These are phyloP conservation scores for Parsonsia alboflavescens DNA, from an alignment of 257 asterid species.

Conservation along the genomic window DNA sequence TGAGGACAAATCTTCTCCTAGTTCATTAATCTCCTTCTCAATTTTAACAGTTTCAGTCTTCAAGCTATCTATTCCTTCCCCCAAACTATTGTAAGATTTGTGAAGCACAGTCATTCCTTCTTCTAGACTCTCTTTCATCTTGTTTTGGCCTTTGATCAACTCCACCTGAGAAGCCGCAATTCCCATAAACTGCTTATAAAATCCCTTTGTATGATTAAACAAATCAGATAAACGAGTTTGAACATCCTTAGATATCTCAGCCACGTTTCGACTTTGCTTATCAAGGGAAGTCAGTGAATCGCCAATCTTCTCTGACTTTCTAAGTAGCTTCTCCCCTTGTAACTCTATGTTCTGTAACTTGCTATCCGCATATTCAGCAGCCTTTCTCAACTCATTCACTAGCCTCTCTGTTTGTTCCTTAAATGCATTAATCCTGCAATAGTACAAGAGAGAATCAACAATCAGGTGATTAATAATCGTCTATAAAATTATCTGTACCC, in stretches of 20 bases:
- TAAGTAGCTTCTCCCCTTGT: conserved; percentile 43
- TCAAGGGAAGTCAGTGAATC: conserved; percentile 55
- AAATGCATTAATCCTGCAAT: conserved; percentile 64
- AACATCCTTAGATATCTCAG: conserved; percentile 43
- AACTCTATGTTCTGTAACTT: conserved; percentile 50
- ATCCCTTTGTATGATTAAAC: conserved; percentile 43
- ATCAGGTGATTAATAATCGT: neutral
- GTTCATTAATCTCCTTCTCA: conserved; percentile 62
- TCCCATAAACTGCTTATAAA: conserved; percentile 56
- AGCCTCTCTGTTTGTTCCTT: conserved; percentile 66
- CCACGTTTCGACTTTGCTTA: conserved; percentile 42
- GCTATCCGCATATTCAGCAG: conserved; percentile 62
- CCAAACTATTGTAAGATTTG: conserved; percentile 47
- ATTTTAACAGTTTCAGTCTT: conserved; percentile 56
- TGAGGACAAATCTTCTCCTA: conserved; percentile 57
- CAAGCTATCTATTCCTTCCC: conserved; percentile 43
- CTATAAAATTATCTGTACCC: neutral
- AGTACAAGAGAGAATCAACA: too few species aligned
- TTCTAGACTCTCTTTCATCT: conserved; percentile 60
- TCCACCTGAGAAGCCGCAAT: conserved; percentile 64
- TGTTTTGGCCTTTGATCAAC: conserved; percentile 48
- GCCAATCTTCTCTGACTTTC: conserved; percentile 41
- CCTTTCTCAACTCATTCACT: conserved; percentile 56
- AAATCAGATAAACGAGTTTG: conserved; percentile 52
- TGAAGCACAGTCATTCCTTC: conserved; percentile 52